phyloP scores from a whole-genome alignment of 2,329 filamentous ascomycete genomes.

The Aspergillus sclerotialis region DNA sequence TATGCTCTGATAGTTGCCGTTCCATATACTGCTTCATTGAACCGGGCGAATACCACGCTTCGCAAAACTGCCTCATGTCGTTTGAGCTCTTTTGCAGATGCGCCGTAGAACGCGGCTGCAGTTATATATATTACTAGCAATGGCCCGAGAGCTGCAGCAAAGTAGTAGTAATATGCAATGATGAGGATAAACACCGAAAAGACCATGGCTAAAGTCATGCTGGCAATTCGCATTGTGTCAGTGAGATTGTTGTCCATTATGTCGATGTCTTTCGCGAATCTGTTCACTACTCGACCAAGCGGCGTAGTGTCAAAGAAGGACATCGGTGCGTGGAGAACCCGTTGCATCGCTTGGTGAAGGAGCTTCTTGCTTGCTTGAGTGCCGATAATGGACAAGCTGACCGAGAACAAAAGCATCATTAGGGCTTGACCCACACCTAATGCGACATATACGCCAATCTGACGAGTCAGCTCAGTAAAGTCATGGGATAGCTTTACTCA shows the following conservation, averaged over 20 bases:
- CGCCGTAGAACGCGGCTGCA: slow-evolving; percentile 54
- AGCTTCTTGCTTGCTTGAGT: slow-evolving; percentile 58
- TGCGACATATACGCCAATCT: too few relatives aligned
- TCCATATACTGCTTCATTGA: background rate
- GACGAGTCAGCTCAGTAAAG: too few relatives aligned
- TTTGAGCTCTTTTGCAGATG: slow-evolving; percentile 46
- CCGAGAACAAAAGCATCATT: slow-evolving; percentile 50
- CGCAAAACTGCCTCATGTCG: background rate
- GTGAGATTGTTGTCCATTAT: slow-evolving; percentile 60
- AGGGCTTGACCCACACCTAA: too few relatives aligned
- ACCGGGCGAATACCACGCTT: slow-evolving; percentile 1
- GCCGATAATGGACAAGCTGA: slow-evolving; percentile 55
- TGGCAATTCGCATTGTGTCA: slow-evolving; percentile 49
- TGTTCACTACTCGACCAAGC: slow-evolving; percentile 34
- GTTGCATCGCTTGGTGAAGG: slow-evolving; percentile 59
- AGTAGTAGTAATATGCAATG: slow-evolving; percentile 50
- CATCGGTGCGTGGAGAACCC: slow-evolving; percentile 61
- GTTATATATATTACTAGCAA: too few relatives aligned
- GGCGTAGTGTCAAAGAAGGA: slow-evolving; percentile 72
- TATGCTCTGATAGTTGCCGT: slow-evolving; percentile 30
- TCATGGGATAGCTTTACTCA: too few relatives aligned
- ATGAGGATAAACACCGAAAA: slow-evolving; percentile 60
- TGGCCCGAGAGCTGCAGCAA: slow-evolving; percentile 54
- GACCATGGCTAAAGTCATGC: slow-evolving; percentile 57
- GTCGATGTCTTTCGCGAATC: slow-evolving; percentile 66